These are phyloP conservation scores for Turnera subulata DNA, from an alignment of 345 rosid species.

Conservation along the genomic window DNA sequence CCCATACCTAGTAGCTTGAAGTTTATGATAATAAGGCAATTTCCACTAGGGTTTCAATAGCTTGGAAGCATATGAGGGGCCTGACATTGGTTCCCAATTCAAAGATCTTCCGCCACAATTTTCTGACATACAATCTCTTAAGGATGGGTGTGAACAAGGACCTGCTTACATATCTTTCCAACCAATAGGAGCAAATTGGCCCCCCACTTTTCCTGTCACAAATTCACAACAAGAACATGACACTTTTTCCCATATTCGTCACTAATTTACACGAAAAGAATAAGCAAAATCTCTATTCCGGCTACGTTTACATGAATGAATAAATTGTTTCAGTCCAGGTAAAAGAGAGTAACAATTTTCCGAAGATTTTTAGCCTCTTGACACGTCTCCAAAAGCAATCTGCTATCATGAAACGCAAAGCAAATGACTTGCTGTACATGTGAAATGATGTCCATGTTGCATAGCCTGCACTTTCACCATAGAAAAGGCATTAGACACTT, in stretches of 20 bases:
- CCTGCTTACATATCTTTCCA: constrained; percentile 2
- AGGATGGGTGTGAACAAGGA: not conserved
- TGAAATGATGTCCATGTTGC: constrained; percentile 92
- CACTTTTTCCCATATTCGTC: constrained; percentile 1
- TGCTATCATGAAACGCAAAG: constrained; percentile 97
- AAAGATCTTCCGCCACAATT: too few relatives aligned
- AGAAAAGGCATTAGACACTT: too few relatives aligned
- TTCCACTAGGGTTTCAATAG: too few relatives aligned
- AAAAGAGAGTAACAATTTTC: constrained; percentile 89
- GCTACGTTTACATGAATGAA: constrained; percentile 3
- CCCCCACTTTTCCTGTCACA: constrained; percentile 8
- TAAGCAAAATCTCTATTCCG: constrained; percentile 11
- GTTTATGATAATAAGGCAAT: too few relatives aligned
- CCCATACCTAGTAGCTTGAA: too few relatives aligned
- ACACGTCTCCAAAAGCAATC: constrained; percentile 89
- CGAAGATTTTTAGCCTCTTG: constrained; percentile 90
- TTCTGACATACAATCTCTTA: not conserved
- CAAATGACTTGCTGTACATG: constrained; percentile 96
- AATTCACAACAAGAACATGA: constrained; percentile 7
- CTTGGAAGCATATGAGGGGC: too few relatives aligned
- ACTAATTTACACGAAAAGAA: constrained; percentile 25
- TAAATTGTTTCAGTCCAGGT: constrained; percentile 59
- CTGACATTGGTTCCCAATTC: too few relatives aligned
- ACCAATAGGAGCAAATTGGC: constrained; percentile 24
- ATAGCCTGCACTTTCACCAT: constrained; percentile 59